Evolutionary conservation across 306 rosid species (phyloP), one percentile per base, ranked within the genome.

Genomic region (Betula pendula): DNA sequence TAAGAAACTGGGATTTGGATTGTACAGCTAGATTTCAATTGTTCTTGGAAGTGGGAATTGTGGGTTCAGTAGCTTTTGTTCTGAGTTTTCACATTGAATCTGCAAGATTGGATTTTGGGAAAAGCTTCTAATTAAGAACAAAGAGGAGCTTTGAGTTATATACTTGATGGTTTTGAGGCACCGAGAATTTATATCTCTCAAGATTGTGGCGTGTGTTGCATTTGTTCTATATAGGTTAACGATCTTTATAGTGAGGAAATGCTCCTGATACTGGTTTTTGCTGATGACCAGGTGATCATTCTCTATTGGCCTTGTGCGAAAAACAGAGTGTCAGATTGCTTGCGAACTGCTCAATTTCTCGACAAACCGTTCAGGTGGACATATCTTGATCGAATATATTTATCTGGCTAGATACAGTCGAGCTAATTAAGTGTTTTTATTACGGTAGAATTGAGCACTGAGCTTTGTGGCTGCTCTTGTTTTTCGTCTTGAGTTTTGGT

Each of bases 251-350:
- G 25, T 66, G 65, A 50, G 73, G 73, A 75, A 69, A 50, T 75
- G 53, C 27, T 75, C 79, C 73, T 75, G 73, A 75, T 66, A 20
- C 55, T 50, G 73, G 63, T 3, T 66, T 75, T 75, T 66, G 73
- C 73, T 75, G 53, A 66, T 66, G 67, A 75, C 73, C 79, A 66
- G 79, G 73, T 75, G 73, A 66, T 66, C 51, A 50, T 66, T 67
- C 79, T 66, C 73, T 65, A 22, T 75, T 63, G 60, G 79, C 71
- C 63, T 27, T 27, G 79, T 75, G 68, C 24, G 62, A 48, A n/a
- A 75, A 59, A 63, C 79, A 75, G 72, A 43, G 70, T 44, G 63
- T 59, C 72, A 33, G 71, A 49, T 75, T 75, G 79, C 72, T 33
- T 33, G 14, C 44, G 60, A 65, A 62, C 35, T 49, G 24, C 72